Base-by-base conservation (phyloP, 2,329 filamentous ascomycete genomes). In the Aureobasidium sp. region DNA sequence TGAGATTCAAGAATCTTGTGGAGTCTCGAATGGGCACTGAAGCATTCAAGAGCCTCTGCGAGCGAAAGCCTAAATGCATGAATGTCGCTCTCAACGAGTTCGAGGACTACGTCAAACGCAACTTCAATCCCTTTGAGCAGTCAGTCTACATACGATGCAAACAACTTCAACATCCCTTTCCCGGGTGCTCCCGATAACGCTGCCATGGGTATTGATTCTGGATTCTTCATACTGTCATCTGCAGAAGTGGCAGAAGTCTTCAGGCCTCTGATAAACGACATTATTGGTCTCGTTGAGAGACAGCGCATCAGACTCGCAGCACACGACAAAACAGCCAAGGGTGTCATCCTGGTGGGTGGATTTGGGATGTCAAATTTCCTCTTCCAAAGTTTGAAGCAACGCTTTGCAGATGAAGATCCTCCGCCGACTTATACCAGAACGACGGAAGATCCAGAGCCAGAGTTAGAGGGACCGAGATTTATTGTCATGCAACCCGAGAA, bases 31-130 rank as follows among this genome's bases (percentile, higher is more conserved):
- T 93, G 9, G 89, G 89, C 1, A 78, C 81, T 42, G 81, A 82
- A 39, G 47, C 61, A 15, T 91, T 91, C 69, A 83, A 87, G 36
- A 83, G 86, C 73, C 90, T 93, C 74, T 25, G n/a, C 10, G 11
- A 7, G 7, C n/a, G 9, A 25, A 91, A 91, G 73, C 83, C 83
- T 3, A 91, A 89, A 74, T 89, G 87, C 1, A 91, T 88, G 88
- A 88, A 76, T 61, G 80, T 79, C 76, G 89, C 86, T 1, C 77
- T 91, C 58, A 83, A 84, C 59, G 91, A 91, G 69, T 93, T 91
- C 72, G 89, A 93, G 68, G 89, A 92, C 70, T 91, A 90, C 70
- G 88, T 92, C 15, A 93, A 93, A 74, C 82, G 89, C 11, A 91
- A 91, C 69, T 93, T 92, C 70, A 88, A 89, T 70, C 52, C 61